Evolutionary conservation across 2,329 filamentous ascomycete genomes (phyloP).

Genomic region (Rhynchosporium agropyri): DNA sequence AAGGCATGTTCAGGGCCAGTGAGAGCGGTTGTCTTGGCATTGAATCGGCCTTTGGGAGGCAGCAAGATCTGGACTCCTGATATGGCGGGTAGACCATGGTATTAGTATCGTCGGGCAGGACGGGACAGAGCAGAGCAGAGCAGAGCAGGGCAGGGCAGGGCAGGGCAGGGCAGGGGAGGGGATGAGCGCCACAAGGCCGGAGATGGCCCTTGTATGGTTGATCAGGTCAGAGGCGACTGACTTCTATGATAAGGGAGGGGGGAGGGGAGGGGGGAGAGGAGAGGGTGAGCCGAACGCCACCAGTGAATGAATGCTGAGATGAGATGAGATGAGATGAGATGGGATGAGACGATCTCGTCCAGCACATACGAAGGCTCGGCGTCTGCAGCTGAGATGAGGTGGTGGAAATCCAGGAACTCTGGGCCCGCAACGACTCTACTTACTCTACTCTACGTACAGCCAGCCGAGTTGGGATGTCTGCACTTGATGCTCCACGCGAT

Average conservation of each 20-base stretch:
- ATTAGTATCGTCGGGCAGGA: slow-evolving; percentile 16
- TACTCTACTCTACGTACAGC: too few relatives aligned
- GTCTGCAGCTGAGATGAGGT: slow-evolving; percentile 4
- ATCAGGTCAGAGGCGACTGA: slow-evolving; percentile 5
- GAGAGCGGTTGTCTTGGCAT: slow-evolving; percentile 13
- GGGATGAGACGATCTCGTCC: not conserved
- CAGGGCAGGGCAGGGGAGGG: not conserved
- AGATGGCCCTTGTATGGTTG: slow-evolving; percentile 9
- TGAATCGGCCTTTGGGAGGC: not conserved
- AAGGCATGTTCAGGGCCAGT: slow-evolving; percentile 11
- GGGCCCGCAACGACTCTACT: not conserved
- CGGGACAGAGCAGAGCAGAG: not conserved
- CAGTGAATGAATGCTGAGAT: slow-evolving; percentile 4
- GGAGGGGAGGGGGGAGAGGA: slow-evolving; percentile 13
- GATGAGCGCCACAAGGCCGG: not conserved
- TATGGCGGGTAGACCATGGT: slow-evolving; percentile 16
- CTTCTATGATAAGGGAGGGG: slow-evolving; percentile 8
- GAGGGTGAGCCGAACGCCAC: slow-evolving; percentile 9
- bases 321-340: slow-evolving; percentile 1
- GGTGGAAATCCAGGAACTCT: slow-evolving; percentile 6
- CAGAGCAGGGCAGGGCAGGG: not conserved
- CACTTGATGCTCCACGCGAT: not conserved
- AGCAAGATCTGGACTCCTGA: slow-evolving; percentile 12
- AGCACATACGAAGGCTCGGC: slow-evolving; percentile 4
- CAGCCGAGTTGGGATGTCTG: not conserved